These are phyloP conservation scores for Tremella mesenterica DNA, from an alignment of 768 basidiomycete species.

Conservation along the genomic window DNA sequence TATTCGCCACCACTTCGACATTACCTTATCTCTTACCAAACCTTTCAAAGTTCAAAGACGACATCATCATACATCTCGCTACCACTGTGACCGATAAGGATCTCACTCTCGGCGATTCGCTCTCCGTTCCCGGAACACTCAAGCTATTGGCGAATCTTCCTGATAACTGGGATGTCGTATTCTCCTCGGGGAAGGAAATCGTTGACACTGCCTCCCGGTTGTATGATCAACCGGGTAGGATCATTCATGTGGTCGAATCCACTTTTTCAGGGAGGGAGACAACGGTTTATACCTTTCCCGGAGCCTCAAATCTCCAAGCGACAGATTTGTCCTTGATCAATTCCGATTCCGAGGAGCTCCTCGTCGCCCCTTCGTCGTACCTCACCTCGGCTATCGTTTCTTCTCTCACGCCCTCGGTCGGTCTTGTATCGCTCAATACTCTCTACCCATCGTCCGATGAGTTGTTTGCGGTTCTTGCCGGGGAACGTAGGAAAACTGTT, in stretches of 20 bases:
- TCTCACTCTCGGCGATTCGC: constrained; percentile 66
- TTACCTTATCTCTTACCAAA: constrained; percentile 74
- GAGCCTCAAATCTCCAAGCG: constrained; percentile 43
- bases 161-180: constrained; percentile 52
- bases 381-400: constrained; percentile 9
- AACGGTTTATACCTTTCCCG: constrained; percentile 51
- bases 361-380: constrained; percentile 30
- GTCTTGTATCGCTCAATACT: constrained; percentile 21
- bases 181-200: constrained; percentile 77
- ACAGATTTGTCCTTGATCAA: constrained; percentile 47
- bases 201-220: constrained; percentile 66
- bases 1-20: constrained; percentile 66
- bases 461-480: constrained; percentile 21
- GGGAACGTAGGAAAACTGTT: constrained; percentile 19
- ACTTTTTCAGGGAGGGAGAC: constrained; percentile 68
- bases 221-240: constrained; percentile 57
- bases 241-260: constrained; percentile 86
- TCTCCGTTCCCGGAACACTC: constrained; percentile 43
- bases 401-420: constrained; percentile 6
- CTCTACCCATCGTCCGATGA: constrained; percentile 27
- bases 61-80: constrained; percentile 77
- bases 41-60: constrained; percentile 60
- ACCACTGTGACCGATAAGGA: constrained; percentile 57
- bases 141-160: constrained; percentile 26
- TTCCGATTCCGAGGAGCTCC: constrained; percentile 19